Evolutionary conservation across 2,329 filamentous ascomycete genomes (phyloP).

Genomic region (Ophiobolus disseminans): DNA sequence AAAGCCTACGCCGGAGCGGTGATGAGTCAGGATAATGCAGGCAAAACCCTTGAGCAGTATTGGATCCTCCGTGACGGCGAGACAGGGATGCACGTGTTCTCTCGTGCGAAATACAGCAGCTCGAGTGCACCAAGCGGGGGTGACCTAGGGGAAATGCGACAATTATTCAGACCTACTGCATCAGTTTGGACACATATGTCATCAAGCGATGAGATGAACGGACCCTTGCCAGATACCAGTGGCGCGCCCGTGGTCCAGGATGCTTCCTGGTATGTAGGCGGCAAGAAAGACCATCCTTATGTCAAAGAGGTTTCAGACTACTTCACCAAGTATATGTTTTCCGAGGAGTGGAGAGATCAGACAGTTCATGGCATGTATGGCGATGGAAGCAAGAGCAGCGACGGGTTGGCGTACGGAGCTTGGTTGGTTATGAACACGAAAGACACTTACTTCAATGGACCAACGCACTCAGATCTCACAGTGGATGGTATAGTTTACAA

Average conservation of each 20-base stretch:
- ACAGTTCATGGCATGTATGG: slow-evolving; percentile 64
- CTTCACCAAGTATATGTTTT: slow-evolving; percentile 72
- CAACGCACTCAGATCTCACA: slow-evolving; percentile 67
- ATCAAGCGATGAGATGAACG: slow-evolving; percentile 62
- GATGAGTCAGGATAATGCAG: slow-evolving; percentile 65
- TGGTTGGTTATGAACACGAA: slow-evolving; percentile 71
- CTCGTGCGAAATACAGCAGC: slow-evolving; percentile 66
- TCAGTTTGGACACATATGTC: slow-evolving; percentile 67
- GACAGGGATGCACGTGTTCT: slow-evolving; percentile 68
- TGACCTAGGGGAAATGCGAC: slow-evolving; percentile 67
- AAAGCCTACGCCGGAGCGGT: slow-evolving; percentile 65
- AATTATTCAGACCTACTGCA: slow-evolving; percentile 66
- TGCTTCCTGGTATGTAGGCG: slow-evolving; percentile 68
- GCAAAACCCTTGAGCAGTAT: slow-evolving; percentile 68
- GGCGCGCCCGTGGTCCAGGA: slow-evolving; percentile 63
- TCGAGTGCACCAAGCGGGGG: slow-evolving; percentile 62
- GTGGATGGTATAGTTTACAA: slow-evolving; percentile 73
- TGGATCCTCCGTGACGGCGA: slow-evolving; percentile 70
- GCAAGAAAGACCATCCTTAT: slow-evolving; percentile 62
- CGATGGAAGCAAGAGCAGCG: slow-evolving; percentile 58
- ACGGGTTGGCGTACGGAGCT: slow-evolving; percentile 63
- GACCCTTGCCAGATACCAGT: slow-evolving; percentile 59
- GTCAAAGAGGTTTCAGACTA: slow-evolving; percentile 64
- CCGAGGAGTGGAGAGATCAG: slow-evolving; percentile 65
- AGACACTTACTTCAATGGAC: slow-evolving; percentile 69